These are phyloP conservation scores for Golubevia sp. DNA, from an alignment of 1,284 basidiomycete species.

Conservation along the genomic window DNA sequence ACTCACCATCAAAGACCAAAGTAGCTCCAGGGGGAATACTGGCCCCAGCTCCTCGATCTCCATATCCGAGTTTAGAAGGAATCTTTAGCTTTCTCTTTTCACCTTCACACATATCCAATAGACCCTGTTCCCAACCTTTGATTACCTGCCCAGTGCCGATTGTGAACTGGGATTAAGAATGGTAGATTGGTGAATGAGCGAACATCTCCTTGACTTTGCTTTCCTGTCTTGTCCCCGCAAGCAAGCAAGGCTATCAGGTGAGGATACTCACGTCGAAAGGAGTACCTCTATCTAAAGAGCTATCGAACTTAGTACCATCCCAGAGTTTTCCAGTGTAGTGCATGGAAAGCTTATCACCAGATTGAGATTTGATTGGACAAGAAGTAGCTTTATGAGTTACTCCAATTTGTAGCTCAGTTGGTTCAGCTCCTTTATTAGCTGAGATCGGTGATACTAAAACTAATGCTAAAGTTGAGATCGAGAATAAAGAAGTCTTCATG, in stretches of 20 bases:
- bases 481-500: conserved; percentile 3
- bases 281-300: conserved; percentile 65
- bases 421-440: conserved; percentile 16
- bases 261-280: conserved; percentile 62
- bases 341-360: conserved; percentile 66
- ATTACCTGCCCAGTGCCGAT: conserved; percentile 67
- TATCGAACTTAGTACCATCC: conserved; percentile 67
- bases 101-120: conserved; percentile 64
- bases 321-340: conserved; percentile 66
- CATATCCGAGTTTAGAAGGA: conserved; percentile 53
- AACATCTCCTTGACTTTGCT: conserved; percentile 39
- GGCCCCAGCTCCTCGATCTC: conserved; percentile 48
- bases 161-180: conserved; percentile 19
- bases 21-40: conserved; percentile 53
- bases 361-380: conserved; percentile 65
- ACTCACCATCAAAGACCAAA: conserved; percentile 58
- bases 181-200: conserved; percentile 38
- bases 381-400: conserved; percentile 64
- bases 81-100: conserved; percentile 62
- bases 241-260: background rate
- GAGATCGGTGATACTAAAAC: conserved; percentile 2
- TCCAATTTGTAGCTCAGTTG: conserved; percentile 41
- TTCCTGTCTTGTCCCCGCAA: too few species aligned
- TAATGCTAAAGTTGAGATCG: too few species aligned
- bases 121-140: conserved; percentile 64